These are phyloP conservation scores for Fusarium lateritium DNA, from an alignment of 2,329 filamentous ascomycete genomes.

Conservation along the genomic window DNA sequence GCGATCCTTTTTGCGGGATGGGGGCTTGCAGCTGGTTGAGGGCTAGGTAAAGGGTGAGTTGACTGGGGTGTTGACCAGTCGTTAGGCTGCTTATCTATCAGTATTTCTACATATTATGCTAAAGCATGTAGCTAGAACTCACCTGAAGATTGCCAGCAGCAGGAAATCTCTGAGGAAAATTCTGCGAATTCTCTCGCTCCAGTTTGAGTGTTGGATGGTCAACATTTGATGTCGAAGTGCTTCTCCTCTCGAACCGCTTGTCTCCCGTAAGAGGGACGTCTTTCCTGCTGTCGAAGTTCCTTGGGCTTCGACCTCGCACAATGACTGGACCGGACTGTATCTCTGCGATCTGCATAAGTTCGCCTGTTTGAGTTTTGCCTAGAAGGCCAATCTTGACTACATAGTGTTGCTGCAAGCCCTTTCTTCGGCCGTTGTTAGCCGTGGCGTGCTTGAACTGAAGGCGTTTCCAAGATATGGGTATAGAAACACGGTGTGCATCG, in stretches of 20 bases:
- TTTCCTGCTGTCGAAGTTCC: conserved; percentile 94
- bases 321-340: conserved; percentile 94
- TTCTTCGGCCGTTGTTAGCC: conserved; percentile 93
- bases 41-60: conserved; percentile 51
- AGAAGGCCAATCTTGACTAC: conserved; percentile 88
- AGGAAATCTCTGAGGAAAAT: conserved; percentile 51
- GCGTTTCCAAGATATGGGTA: conserved; percentile 93
- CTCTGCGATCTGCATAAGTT: conserved; percentile 82
- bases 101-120: conserved; percentile 4
- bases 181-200: conserved; percentile 53
- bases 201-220: conserved; percentile 53
- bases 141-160: conserved; percentile 56
- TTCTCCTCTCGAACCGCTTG: conserved; percentile 63
- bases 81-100: conserved; percentile 52
- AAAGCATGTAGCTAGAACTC: conserved; percentile 25
- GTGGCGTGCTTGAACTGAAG: conserved; percentile 97
- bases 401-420: conserved; percentile 96
- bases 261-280: conserved; percentile 80
- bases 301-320: conserved; percentile 90
- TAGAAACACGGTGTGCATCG: conserved; percentile 82
- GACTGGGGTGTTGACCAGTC: conserved; percentile 64
- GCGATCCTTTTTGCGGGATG: conserved; percentile 68
- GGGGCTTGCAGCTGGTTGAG: conserved; percentile 54
- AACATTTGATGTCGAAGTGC: conserved; percentile 53
- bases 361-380: conserved; percentile 78